These are phyloP conservation scores for Mediolabrus comicus DNA, from an alignment of 108 stramenopile genomes.

Conservation along the genomic window DNA sequence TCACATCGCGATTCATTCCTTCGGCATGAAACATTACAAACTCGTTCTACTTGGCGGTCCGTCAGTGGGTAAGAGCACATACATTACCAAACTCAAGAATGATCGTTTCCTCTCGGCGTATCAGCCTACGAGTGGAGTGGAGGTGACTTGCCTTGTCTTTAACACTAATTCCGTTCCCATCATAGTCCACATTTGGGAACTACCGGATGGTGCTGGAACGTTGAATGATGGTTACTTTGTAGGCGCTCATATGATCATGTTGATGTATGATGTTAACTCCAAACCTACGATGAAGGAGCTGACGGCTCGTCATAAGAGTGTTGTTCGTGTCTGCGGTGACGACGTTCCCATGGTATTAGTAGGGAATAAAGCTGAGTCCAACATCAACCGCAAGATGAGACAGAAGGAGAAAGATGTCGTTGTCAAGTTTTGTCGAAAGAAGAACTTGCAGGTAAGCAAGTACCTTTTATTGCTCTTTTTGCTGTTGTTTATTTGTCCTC, in stretches of 20 bases:
- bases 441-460: conserved; percentile 49
- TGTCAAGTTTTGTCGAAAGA: conserved; percentile 84
- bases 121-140: conserved; percentile 57
- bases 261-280: conserved; percentile 76
- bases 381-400: conserved; percentile 65
- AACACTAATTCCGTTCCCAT: conserved; percentile 84
- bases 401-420: conserved; percentile 83
- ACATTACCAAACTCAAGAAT: conserved; percentile 81
- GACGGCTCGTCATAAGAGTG: conserved; percentile 79
- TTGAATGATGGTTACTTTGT: conserved; percentile 80
- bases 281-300: conserved; percentile 86
- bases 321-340: conserved; percentile 82
- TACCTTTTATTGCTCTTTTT: not conserved
- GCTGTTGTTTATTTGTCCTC: not conserved
- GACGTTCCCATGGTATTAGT: conserved; percentile 83
- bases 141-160: conserved; percentile 77
- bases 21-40: conserved; percentile 68
- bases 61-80: conserved; percentile 91
- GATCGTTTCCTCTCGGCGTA: conserved; percentile 86
- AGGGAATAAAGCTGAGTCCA: conserved; percentile 89
- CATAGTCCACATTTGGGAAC: conserved; percentile 91
- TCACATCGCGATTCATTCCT: conserved; percentile 1
- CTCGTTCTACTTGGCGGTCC: conserved; percentile 85
- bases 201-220: conserved; percentile 78
- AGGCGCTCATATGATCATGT: conserved; percentile 81